phyloP scores from a whole-genome alignment of 2,329 filamentous ascomycete species.

The Epichloe scottii region DNA sequence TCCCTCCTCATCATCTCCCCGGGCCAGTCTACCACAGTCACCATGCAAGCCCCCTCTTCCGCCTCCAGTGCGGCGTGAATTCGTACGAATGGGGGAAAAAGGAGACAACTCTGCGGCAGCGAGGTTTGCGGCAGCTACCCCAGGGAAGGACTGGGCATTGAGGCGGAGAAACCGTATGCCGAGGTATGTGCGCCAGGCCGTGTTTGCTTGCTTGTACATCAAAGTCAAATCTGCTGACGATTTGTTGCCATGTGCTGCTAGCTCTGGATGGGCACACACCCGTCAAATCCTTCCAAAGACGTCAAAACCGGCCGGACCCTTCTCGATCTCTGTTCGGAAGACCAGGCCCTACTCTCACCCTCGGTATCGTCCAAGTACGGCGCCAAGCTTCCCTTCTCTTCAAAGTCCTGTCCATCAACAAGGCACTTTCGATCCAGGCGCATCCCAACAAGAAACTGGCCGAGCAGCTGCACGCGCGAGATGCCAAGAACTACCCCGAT shows the following conservation, averaged over 20 bases:
- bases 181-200: conserved; percentile 45
- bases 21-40: neutral
- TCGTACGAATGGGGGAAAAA: conserved; percentile 97
- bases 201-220: neutral
- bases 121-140: conserved; percentile 81
- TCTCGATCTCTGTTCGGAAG: conserved; percentile 77
- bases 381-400: conserved; percentile 81
- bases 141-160: conserved; percentile 58
- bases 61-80: conserved; percentile 85
- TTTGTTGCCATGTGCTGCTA: conserved; percentile 21
- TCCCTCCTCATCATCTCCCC: no score
- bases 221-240: neutral
- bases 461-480: conserved; percentile 71
- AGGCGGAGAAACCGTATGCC: conserved; percentile 84
- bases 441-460: conserved; percentile 90
- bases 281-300: conserved; percentile 88
- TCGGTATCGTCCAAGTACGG: conserved; percentile 65
- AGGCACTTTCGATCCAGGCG: conserved; percentile 92
- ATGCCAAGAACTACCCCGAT: conserved; percentile 92
- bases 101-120: conserved; percentile 80
- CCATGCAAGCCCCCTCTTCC: conserved; percentile 70
- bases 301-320: conserved; percentile 71
- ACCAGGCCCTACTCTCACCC: conserved; percentile 66
- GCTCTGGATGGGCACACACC: conserved; percentile 99
- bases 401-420: conserved; percentile 93